phyloP scores from a whole-genome alignment of 257 asterid genomes.

The Echites panduratus region DNA sequence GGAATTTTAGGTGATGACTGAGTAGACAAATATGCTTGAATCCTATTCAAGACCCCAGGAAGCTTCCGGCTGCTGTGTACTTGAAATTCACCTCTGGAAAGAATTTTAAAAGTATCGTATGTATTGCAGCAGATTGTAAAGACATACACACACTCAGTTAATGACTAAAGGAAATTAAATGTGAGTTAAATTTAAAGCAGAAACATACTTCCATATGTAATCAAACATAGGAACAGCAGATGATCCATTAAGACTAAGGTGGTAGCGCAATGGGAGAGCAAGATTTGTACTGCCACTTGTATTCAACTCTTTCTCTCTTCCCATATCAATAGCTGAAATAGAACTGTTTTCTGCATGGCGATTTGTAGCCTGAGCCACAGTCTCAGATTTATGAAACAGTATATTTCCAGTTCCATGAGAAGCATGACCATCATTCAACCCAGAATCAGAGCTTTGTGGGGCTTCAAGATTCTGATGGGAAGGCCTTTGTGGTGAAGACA shows the following conservation, averaged over 20 bases:
- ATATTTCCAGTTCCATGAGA: constrained; percentile 1
- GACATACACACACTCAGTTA: not conserved
- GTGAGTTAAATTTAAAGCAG: not conserved
- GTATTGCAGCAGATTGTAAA: not conserved
- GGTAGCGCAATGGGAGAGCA: not conserved
- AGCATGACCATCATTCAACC: not conserved
- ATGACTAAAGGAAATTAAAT: not conserved
- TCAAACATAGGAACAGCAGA: constrained; percentile 17
- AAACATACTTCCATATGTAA: constrained; percentile 21
- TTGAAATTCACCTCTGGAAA: constrained; percentile 18
- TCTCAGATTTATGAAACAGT: not conserved
- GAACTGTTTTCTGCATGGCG: not conserved
- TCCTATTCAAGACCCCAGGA: constrained; percentile 13
- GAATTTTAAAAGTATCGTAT: not conserved
- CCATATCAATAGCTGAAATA: not conserved
- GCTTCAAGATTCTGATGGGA: not conserved
- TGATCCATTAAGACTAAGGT: constrained; percentile 1
- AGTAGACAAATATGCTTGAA: constrained; percentile 23
- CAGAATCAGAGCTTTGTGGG: not conserved
- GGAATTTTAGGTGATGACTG: constrained; percentile 17
- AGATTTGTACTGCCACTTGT: constrained; percentile 2
- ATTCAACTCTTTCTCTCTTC: not conserved
- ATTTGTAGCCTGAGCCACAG: not conserved
- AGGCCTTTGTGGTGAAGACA: not conserved
- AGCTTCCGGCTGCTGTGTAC: constrained; percentile 2